A percentile compares a stretch with the other conserved stretches of the same genome.
Evolutionary conservation across 2,329 filamentous ascomycete species (phyloP).

Genomic region (Diaporthe sp.): DNA sequence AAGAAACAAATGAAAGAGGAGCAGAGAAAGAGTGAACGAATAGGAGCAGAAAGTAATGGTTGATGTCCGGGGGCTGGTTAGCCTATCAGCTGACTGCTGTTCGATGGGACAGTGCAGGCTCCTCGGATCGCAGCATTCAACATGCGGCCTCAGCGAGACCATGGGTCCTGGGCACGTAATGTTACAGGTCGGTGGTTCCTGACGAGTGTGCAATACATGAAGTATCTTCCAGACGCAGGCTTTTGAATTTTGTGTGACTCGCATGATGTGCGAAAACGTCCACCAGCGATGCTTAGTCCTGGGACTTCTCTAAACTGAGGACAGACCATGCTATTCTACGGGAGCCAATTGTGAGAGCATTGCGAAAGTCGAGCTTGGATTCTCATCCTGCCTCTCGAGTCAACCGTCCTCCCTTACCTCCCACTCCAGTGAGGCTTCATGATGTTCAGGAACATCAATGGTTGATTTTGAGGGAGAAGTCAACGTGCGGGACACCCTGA

Average conservation of each 20-base stretch:
- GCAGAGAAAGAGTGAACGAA: background rate
- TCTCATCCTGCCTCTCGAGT: too few relatives aligned
- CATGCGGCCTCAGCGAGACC: conserved; percentile 11
- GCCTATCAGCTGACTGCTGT: conserved; percentile 22
- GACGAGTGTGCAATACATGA: conserved; percentile 25
- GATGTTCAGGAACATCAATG: conserved; percentile 43
- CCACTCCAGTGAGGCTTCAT: background rate
- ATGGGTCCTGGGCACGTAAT: conserved; percentile 16
- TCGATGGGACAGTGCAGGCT: conserved; percentile 16
- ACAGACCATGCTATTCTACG: background rate
- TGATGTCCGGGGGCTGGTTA: background rate
- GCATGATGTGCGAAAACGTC: background rate
- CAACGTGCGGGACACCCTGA: conserved; percentile 91
- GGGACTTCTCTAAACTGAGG: background rate
- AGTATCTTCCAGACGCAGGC: background rate
- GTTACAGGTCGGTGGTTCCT: conserved; percentile 18
- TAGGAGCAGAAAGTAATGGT: background rate
- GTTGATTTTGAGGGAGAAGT: conserved; percentile 94
- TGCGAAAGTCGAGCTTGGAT: background rate
- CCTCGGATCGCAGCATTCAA: conserved; percentile 9
- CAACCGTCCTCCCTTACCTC: background rate
- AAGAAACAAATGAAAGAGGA: background rate
- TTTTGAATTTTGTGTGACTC: background rate
- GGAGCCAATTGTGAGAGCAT: too few relatives aligned
- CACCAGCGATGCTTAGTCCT: background rate